phyloP scores from a whole-genome alignment of 2,329 filamentous ascomycete species.

The Colletotrichum limetticola region DNA sequence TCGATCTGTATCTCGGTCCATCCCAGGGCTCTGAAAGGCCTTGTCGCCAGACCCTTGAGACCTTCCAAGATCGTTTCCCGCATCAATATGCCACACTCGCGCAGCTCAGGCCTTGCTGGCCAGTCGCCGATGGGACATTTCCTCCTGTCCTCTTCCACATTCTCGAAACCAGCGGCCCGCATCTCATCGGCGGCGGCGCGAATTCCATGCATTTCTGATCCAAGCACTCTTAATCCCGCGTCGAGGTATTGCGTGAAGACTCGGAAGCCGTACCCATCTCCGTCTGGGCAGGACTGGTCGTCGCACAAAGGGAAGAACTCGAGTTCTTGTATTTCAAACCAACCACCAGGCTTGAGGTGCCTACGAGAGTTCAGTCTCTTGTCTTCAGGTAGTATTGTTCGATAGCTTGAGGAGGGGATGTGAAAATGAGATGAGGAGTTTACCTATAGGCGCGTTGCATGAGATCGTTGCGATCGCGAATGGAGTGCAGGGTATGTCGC shows the following conservation, averaged over 20 bases:
- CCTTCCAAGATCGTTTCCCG: slow-evolving; percentile 54
- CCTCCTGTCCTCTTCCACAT: slow-evolving; percentile 51
- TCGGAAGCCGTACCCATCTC: slow-evolving; percentile 56
- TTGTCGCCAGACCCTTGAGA: slow-evolving; percentile 50
- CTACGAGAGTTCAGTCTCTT: slow-evolving; percentile 40
- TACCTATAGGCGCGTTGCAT: slow-evolving; percentile 56
- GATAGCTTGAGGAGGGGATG: neutral
- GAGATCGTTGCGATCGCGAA: slow-evolving; percentile 53
- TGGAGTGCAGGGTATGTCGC: slow-evolving; percentile 57
- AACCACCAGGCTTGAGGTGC: slow-evolving; percentile 63
- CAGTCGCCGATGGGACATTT: slow-evolving; percentile 62
- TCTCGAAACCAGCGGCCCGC: slow-evolving; percentile 52
- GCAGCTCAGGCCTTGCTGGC: slow-evolving; percentile 51
- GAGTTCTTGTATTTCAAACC: slow-evolving; percentile 61
- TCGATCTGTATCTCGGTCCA: slow-evolving; percentile 56
- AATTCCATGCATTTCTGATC: slow-evolving; percentile 55
- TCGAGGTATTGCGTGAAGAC: slow-evolving; percentile 56
- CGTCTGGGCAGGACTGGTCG: slow-evolving; percentile 52
- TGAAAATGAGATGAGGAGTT: slow-evolving; percentile 26
- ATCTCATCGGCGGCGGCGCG: slow-evolving; percentile 48
- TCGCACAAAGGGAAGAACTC: slow-evolving; percentile 54
- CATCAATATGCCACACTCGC: slow-evolving; percentile 55
- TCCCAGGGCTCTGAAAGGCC: slow-evolving; percentile 50
- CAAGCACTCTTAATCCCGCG: slow-evolving; percentile 52
- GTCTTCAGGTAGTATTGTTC: neutral